Evolutionary conservation across 2,329 filamentous ascomycete genomes (phyloP).

Genomic region (Periconia sp.): DNA sequence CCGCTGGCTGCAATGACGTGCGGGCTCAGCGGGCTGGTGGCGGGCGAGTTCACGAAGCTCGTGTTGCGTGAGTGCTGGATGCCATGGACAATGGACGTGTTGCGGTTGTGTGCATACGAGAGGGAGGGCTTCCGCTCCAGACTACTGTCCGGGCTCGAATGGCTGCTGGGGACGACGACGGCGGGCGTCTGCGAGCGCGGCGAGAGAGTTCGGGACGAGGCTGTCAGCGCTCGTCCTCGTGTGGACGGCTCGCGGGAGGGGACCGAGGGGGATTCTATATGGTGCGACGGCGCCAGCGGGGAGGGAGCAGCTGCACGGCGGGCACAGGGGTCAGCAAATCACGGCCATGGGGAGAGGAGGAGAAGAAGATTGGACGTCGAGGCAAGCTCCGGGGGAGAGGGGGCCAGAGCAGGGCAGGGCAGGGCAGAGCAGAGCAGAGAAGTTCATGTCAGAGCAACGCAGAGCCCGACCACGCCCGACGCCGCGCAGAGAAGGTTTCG

Average conservation of each 20-base stretch:
- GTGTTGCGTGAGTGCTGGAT: constrained; percentile 91
- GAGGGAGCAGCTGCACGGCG: constrained; percentile 44
- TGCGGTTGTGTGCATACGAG: constrained; percentile 86
- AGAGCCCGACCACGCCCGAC: constrained; percentile 22
- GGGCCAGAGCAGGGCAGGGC: no score
- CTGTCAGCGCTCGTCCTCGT: constrained; percentile 54
- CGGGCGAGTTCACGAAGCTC: constrained; percentile 78
- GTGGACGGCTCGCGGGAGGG: constrained; percentile 52
- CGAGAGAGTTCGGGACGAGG: constrained; percentile 50
- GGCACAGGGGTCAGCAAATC: constrained; percentile 39
- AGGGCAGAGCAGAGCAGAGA: no score
- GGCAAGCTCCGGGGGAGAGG: constrained; percentile 27
- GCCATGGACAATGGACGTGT: constrained; percentile 97
- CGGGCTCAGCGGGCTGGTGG: constrained; percentile 81
- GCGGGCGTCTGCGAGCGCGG: constrained; percentile 53
- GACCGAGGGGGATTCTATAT: constrained; percentile 36
- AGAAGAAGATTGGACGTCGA: constrained; percentile 19
- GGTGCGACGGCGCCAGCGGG: constrained; percentile 48
- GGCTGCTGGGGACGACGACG: constrained; percentile 35
- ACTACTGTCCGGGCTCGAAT: constrained; percentile 48
- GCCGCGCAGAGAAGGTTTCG: constrained; percentile 20
- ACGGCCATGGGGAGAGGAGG: constrained; percentile 18
- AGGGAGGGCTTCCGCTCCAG: constrained; percentile 59
- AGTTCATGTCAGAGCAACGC: no score
- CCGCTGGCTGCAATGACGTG: constrained; percentile 72